Percentiles rank a stretch among this genome's conserved stretches.
Conservation (phyloP, 257 asterid species). For the Solanum infundibuliforme region DNA sequence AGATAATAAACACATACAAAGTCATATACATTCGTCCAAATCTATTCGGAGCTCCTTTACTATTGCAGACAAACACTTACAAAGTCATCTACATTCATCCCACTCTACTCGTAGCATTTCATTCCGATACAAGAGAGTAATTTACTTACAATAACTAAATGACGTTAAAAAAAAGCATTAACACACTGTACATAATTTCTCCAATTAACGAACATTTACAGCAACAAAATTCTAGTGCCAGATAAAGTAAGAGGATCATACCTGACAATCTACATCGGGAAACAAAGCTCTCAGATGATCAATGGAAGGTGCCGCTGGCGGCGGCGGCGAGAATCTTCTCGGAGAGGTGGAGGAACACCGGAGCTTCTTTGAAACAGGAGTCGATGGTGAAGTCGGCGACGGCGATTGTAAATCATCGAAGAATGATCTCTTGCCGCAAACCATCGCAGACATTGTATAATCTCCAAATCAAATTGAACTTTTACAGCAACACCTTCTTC, state of each 20-base stretch:
- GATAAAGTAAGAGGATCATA: not conserved
- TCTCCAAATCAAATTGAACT: not conserved
- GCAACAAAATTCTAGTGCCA: not conserved
- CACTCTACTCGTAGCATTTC: not conserved
- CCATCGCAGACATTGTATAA: slow-evolving; percentile 57
- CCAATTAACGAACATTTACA: not conserved
- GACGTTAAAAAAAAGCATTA: not conserved
- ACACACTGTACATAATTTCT: not conserved
- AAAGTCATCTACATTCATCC: not conserved
- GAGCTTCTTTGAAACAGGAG: slow-evolving; percentile 52
- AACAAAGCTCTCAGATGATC: slow-evolving; percentile 46
- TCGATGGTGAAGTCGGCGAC: slow-evolving; percentile 43
- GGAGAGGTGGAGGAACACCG: slow-evolving; percentile 44
- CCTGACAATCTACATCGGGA: slow-evolving; percentile 51
- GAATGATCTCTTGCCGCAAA: slow-evolving; percentile 82
- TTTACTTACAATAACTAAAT: not conserved
- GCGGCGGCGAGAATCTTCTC: slow-evolving; percentile 30
- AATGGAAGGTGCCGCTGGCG: slow-evolving; percentile 10
- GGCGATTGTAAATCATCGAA: slow-evolving; percentile 55
- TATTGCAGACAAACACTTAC: not conserved
- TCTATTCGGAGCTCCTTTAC: not conserved
- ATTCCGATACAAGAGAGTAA: not conserved
- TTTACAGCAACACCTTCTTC: not conserved
- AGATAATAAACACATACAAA: not conserved
- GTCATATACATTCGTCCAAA: not conserved